These are phyloP conservation scores for Monosporascus sp. DNA, from an alignment of 2,329 filamentous ascomycete genomes.

Conservation along the genomic window DNA sequence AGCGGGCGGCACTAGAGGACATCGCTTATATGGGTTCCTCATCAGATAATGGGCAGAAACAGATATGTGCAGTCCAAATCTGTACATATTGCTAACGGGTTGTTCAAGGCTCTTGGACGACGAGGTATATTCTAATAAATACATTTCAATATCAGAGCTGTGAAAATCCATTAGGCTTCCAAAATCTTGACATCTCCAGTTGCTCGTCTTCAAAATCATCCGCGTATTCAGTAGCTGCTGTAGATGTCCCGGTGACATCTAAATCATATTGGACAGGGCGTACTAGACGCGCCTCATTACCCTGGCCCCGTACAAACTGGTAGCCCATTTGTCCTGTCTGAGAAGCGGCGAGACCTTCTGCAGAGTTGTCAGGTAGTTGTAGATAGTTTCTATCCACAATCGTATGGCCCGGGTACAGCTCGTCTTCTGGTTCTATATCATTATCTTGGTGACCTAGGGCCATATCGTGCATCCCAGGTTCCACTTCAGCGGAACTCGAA, in stretches of 20 bases:
- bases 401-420: background rate
- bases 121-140: conserved; percentile 6
- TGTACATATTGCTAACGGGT: conserved; percentile 6
- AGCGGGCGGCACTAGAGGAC: too few relatives aligned
- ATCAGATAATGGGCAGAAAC: background rate
- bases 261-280: background rate
- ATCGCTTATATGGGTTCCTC: too few relatives aligned
- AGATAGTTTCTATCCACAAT: background rate
- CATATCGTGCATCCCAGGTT: background rate
- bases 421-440: background rate
- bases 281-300: background rate
- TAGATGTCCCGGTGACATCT: background rate
- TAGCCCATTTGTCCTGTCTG: background rate
- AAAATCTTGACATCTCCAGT: conserved; percentile 32
- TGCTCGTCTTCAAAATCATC: conserved; percentile 14
- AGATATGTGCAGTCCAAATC: background rate
- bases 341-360: background rate
- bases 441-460: background rate
- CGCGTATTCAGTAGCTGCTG: background rate
- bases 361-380: background rate
- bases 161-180: conserved; percentile 34
- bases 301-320: background rate
- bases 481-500: background rate
- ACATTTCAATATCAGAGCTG: conserved; percentile 15
- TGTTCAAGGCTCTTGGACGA: conserved; percentile 2